phyloP scores from a whole-genome alignment of 2,329 filamentous ascomycete genomes.

The Colletotrichum higginsianum region DNA sequence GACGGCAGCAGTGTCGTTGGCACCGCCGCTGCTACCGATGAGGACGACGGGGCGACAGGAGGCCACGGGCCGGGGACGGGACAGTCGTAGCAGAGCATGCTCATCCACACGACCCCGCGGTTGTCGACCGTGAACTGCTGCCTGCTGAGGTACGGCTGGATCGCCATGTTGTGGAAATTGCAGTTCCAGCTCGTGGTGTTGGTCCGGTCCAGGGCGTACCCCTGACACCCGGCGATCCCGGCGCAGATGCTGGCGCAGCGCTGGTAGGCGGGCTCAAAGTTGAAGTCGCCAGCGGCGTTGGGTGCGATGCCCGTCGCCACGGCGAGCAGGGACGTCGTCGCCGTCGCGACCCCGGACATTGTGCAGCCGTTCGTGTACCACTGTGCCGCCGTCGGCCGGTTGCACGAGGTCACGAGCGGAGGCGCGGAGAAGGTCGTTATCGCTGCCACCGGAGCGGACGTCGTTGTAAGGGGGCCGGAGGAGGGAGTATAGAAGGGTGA shows the following conservation, averaged over 20 bases:
- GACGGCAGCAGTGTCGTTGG: neutral
- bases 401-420: constrained; percentile 2
- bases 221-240: constrained; percentile 17
- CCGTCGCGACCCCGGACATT: constrained; percentile 25
- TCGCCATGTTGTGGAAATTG: constrained; percentile 19
- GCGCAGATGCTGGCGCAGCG: constrained; percentile 20
- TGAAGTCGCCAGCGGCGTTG: constrained; percentile 18
- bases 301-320: constrained; percentile 24
- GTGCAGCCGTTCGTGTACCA: constrained; percentile 30
- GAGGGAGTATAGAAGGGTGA: neutral
- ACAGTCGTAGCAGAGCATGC: constrained; percentile 26
- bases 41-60: neutral
- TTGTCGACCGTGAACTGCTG: constrained; percentile 1
- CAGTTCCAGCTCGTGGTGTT: constrained; percentile 20
- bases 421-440: constrained; percentile 27
- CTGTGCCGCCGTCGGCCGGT: constrained; percentile 16
- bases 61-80: constrained; percentile 17
- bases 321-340: constrained; percentile 13
- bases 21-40: neutral
- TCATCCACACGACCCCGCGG: constrained; percentile 28
- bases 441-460: neutral
- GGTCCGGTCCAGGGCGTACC: constrained; percentile 29
- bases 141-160: neutral
- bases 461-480: neutral
- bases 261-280: constrained; percentile 29